Percentiles rank a stretch among this genome's conserved stretches.
phyloP scores from a whole-genome alignment of 169 alveolate species.

The Plasmodium gonderi region DNA sequence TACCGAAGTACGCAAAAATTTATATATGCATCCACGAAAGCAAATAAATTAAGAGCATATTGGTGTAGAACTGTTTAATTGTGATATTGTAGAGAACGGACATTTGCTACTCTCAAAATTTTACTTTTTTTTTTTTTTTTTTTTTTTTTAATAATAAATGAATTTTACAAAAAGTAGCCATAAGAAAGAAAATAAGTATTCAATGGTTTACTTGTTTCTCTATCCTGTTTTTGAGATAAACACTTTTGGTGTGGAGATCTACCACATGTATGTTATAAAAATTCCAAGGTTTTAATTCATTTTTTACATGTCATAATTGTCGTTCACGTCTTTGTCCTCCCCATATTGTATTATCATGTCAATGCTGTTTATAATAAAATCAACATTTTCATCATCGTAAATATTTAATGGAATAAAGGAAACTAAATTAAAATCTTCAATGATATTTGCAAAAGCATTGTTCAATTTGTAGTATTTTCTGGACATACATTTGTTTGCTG shows the following conservation, averaged over 20 bases:
- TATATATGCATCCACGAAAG: no score
- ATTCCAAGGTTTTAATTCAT: not conserved
- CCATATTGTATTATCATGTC: constrained; percentile 85
- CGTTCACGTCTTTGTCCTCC: constrained; percentile 86
- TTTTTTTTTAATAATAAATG: not conserved
- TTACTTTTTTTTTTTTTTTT: constrained; percentile 17
- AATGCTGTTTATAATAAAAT: constrained; percentile 80
- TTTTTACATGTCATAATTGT: constrained; percentile 82
- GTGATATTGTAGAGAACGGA: no score
- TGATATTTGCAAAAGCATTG: constrained; percentile 82
- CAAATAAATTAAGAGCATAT: no score
- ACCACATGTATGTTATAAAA: not conserved
- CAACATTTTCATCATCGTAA: constrained; percentile 83
- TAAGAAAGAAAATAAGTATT: not conserved
- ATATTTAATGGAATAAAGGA: constrained; percentile 84
- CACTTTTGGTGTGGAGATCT: no score
- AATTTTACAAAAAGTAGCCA: not conserved
- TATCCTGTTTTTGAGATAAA: no score
- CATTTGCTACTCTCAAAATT: no score
- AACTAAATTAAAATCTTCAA: constrained; percentile 84
- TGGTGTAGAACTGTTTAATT: no score
- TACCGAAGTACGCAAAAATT: no score
- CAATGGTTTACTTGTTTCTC: no score
- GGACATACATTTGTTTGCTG: constrained; percentile 79
- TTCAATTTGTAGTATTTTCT: constrained; percentile 78